Conservation (phyloP, 768 basidiomycete species). For the Rhodotorula diobovata region DNA sequence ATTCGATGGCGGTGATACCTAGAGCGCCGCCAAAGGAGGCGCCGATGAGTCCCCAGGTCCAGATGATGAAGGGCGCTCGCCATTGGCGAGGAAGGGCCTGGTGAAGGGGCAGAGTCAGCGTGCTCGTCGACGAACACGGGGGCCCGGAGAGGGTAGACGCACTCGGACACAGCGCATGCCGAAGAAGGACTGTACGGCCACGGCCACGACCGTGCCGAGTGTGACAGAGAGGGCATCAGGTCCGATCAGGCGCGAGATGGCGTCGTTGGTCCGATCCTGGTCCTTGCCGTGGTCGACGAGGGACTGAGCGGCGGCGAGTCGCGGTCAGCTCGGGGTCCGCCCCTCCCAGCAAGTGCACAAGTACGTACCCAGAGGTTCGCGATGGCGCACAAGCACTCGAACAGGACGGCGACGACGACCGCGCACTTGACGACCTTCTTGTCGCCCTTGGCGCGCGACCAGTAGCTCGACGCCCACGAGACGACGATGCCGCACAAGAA, state of each 20-base stretch:
- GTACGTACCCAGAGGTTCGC: neutral
- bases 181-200: neutral
- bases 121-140: too few species aligned
- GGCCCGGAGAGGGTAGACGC: neutral
- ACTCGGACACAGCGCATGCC: neutral
- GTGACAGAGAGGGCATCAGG: neutral
- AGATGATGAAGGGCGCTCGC: neutral
- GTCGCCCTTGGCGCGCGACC: neutral
- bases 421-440: neutral
- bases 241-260: neutral
- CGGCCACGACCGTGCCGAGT: neutral
- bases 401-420: neutral
- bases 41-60: neutral
- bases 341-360: neutral
- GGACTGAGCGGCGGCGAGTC: neutral
- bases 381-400: neutral
- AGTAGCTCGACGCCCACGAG: neutral
- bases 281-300: constrained; percentile 6
- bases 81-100: neutral
- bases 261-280: neutral
- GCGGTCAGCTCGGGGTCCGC: neutral
- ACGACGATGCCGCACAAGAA: neutral
- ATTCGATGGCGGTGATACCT: neutral
- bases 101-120: neutral
- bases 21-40: neutral